A percentile compares a stretch with the other conserved stretches of the same genome.
phyloP scores from a whole-genome alignment of 139 green algal genomes.

The Coelastrella sp. region DNA sequence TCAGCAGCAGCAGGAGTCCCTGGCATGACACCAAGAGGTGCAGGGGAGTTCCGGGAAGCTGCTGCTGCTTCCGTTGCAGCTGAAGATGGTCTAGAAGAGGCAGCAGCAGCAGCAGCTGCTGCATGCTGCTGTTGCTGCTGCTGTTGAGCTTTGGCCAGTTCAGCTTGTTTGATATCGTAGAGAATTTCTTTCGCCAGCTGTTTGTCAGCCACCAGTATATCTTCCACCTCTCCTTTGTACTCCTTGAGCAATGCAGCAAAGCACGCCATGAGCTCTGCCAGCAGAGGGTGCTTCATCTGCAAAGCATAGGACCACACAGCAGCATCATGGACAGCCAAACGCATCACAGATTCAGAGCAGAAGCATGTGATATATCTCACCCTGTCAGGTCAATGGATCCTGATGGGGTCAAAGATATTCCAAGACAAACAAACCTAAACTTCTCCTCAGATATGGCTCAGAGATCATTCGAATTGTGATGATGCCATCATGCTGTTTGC shows the following conservation, averaged over 20 bases:
- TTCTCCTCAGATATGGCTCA: not conserved
- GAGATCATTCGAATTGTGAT: too few relatives aligned
- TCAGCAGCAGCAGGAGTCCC: conserved; percentile 56
- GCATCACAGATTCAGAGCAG: too few relatives aligned
- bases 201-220: conserved; percentile 88
- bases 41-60: not conserved
- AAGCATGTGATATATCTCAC: not conserved
- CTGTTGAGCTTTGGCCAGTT: conserved; percentile 56
- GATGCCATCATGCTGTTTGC: too few relatives aligned
- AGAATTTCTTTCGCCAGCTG: conserved; percentile 85
- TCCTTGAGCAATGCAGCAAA: conserved; percentile 80
- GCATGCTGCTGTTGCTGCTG: conserved; percentile 31
- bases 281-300: conserved; percentile 71
- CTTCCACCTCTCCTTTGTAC: conserved; percentile 88
- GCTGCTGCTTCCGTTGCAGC: not conserved
- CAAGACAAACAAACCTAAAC: too few relatives aligned
- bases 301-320: too few relatives aligned
- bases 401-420: too few relatives aligned
- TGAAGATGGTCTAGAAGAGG: not conserved
- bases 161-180: conserved; percentile 86
- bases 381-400: too few relatives aligned
- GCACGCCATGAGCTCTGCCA: conserved; percentile 77
- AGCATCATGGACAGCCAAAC: not conserved
- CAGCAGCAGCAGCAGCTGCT: not conserved
- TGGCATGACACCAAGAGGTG: conserved; percentile 30